phyloP scores from a whole-genome alignment of 768 basidiomycete species.

The Pholiota conissans region DNA sequence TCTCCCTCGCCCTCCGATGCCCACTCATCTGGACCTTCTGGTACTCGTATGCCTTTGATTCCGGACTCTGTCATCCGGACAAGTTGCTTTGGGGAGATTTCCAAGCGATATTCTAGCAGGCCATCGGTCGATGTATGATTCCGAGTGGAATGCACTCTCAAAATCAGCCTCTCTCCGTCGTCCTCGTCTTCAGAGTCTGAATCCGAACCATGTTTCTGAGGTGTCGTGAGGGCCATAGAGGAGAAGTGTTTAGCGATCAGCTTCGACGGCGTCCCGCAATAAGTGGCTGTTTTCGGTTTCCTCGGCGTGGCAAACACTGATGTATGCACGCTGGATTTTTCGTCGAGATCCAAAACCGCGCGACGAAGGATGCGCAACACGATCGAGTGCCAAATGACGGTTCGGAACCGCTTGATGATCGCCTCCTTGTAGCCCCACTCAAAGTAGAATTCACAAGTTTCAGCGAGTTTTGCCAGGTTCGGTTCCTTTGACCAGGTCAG shows the following conservation, averaged over 20 bases:
- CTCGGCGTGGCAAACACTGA: constrained; percentile 38
- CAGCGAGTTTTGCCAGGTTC: constrained; percentile 70
- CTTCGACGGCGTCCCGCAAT: constrained; percentile 50
- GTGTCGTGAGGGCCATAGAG: constrained; percentile 34
- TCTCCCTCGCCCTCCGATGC: constrained; percentile 45
- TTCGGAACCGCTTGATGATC: constrained; percentile 83
- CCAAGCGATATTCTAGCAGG: constrained; percentile 77
- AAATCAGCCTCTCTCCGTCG: constrained; percentile 44
- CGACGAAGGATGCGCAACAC: constrained; percentile 73
- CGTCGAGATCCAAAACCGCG: constrained; percentile 52
- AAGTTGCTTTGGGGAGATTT: constrained; percentile 67
- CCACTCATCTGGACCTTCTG: constrained; percentile 51
- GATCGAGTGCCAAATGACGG: constrained; percentile 77
- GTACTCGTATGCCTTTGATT: constrained; percentile 57
- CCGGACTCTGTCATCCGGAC: constrained; percentile 67
- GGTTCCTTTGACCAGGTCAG: constrained; percentile 59
- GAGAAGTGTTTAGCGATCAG: constrained; percentile 60
- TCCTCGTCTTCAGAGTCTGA: constrained; percentile 35
- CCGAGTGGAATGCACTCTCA: constrained; percentile 67
- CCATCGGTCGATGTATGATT: constrained; percentile 71
- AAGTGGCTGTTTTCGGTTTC: constrained; percentile 23
- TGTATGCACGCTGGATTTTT: not conserved
- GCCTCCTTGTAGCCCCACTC: constrained; percentile 89
- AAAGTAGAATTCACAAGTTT: constrained; percentile 82
- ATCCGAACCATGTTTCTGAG: constrained; percentile 19